These are phyloP conservation scores for Aspergillus hancockii DNA, from an alignment of 495 filamentous ascomycete species.

Conservation along the genomic window DNA sequence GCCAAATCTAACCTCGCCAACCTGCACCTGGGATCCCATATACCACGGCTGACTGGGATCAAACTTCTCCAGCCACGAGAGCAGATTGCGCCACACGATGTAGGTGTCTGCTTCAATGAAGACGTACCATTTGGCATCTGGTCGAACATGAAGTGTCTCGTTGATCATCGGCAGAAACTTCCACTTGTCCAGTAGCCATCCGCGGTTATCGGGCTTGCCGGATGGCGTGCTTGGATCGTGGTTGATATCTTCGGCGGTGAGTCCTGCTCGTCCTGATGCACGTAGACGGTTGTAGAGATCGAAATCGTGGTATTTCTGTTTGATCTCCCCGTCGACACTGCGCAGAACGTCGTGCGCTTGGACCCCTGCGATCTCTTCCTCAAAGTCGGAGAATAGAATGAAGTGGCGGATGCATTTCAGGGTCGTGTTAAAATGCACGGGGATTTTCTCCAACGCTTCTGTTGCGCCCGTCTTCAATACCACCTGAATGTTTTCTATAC, in stretches of 20 bases:
- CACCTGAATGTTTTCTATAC: slow-evolving; percentile 42
- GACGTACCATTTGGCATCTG: slow-evolving; percentile 63
- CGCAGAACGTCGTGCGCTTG: slow-evolving; percentile 46
- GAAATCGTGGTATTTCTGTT: slow-evolving; percentile 43
- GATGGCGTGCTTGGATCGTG: slow-evolving; percentile 35
- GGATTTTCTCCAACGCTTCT: slow-evolving; percentile 43
- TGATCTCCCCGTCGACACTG: slow-evolving; percentile 31
- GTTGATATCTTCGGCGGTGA: slow-evolving; percentile 26
- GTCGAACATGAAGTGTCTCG: slow-evolving; percentile 51
- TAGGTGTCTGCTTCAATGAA: slow-evolving; percentile 72
- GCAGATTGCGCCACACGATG: slow-evolving; percentile 61
- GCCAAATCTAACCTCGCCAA: slow-evolving; percentile 49
- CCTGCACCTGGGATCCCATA: slow-evolving; percentile 54
- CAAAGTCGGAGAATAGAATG: slow-evolving; percentile 51
- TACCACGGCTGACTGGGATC: slow-evolving; percentile 51
- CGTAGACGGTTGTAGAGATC: slow-evolving; percentile 44
- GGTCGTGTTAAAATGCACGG: slow-evolving; percentile 46
- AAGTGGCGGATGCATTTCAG: slow-evolving; percentile 48
- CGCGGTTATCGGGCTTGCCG: slow-evolving; percentile 45
- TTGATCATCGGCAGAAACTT: slow-evolving; percentile 70
- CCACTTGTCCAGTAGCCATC: slow-evolving; percentile 70
- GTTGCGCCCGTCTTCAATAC: slow-evolving; percentile 52
- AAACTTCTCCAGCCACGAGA: slow-evolving; percentile 53
- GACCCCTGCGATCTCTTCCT: slow-evolving; percentile 43
- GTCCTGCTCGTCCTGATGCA: slow-evolving; percentile 31